Base-by-base conservation (phyloP, 306 rosid species). In the Quercus parvula region DNA sequence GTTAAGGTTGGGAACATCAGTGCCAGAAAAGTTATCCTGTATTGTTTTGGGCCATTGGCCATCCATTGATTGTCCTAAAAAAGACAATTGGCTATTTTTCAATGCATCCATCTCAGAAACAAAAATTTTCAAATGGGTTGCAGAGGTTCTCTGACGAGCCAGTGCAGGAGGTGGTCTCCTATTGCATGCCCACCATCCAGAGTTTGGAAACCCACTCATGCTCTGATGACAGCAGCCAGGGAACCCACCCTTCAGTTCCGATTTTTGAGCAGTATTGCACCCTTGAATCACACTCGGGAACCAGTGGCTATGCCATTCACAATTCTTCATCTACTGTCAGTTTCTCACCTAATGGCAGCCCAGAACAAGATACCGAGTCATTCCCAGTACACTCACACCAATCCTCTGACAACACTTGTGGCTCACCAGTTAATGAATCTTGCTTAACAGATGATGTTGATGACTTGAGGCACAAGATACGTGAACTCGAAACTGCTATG, bases 401-500 rank as follows among this genome's bases (percentile, higher is more conserved):
- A 70, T 88, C 90, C 56, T 86, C 88, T 68, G 94, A 88, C 69
- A 19, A 87, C 6, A 73, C 79, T 62, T 63, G 76, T 51, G 90
- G 82, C 66, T 90, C 97, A 14, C 93, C 92, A 5, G 71, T 85
- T 62, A 85, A 73, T 46, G 88, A 85, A 55, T 89, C 92, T 18
- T 87, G 87, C 84, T 81, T 82, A 74, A 85, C 92, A 52, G 89
- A 86, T 56, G 89, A 81, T 28, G 75, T 77, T 0, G 83, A 85
- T 86, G 97, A 85, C 81, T 75, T 94, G 84, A 84, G 87, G 84
- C 92, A 87, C 88, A 94, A 92, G 89, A 89, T 92, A 77, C 83
- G 89, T 71, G 99, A 94, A 81, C 81, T 94, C 24, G 97, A 94
- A 84, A 90, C 85, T 35, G 92, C 79, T 69, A 91, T 94, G 94